These are phyloP conservation scores for Akanthomyces uredinophilus DNA, from an alignment of 2,329 filamentous ascomycete species.

Conservation along the genomic window DNA sequence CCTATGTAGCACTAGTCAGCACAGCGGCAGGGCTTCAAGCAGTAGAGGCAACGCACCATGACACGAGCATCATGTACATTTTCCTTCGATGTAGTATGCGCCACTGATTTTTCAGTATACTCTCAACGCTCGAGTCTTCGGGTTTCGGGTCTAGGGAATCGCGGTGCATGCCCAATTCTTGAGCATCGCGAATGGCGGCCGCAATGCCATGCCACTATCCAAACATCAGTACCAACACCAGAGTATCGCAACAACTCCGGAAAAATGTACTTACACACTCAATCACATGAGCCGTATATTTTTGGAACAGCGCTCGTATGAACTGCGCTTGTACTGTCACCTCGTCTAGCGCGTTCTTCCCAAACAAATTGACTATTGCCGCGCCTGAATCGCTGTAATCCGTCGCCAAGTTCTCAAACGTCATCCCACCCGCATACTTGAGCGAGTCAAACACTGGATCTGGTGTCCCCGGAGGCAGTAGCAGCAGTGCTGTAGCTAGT, in stretches of 20 bases:
- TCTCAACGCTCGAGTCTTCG: conserved; percentile 39
- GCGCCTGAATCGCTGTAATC: conserved; percentile 58
- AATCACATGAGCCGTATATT: conserved; percentile 54
- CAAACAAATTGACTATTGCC: conserved; percentile 48
- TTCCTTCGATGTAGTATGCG: conserved; percentile 49
- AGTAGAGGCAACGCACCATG: conserved; percentile 25
- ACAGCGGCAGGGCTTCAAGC: background rate
- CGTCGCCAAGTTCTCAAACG: conserved; percentile 53
- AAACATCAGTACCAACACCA: conserved; percentile 6
- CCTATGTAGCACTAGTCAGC: conserved; percentile 30
- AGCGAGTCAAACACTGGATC: conserved; percentile 48
- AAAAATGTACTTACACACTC: conserved; percentile 41
- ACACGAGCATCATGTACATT: conserved; percentile 50
- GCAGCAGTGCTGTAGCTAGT: conserved; percentile 49
- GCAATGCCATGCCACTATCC: conserved; percentile 51
- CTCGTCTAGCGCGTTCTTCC: conserved; percentile 51
- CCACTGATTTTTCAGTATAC: conserved; percentile 53
- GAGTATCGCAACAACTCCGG: background rate
- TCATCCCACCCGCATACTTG: conserved; percentile 55
- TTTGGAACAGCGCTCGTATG: conserved; percentile 50
- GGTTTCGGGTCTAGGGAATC: conserved; percentile 48
- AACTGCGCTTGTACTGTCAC: conserved; percentile 55
- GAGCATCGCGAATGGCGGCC: conserved; percentile 54
- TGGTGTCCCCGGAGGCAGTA: conserved; percentile 40
- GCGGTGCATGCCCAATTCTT: conserved; percentile 57